phyloP scores from a whole-genome alignment of 139 green algal species.

The Micractinium conductrix region DNA sequence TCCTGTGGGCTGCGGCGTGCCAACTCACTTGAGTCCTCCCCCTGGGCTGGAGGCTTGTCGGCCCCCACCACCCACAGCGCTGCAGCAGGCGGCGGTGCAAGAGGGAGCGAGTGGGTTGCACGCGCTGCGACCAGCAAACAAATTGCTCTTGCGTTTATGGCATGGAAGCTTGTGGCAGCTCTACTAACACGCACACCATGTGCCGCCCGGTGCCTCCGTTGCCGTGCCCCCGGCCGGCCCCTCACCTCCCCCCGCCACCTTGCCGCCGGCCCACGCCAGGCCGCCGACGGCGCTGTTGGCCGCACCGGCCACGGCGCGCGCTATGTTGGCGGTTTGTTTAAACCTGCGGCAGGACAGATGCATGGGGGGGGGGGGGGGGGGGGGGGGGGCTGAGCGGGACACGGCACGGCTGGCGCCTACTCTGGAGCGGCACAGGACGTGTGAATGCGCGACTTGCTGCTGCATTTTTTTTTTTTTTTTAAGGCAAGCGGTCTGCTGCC shows the following conservation, averaged over 20 bases:
- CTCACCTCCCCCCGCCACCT: slow-evolving; percentile 32
- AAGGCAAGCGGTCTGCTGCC: neutral
- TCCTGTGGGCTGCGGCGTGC: too few species aligned
- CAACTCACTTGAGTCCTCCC: slow-evolving; percentile 17
- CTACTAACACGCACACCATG: neutral
- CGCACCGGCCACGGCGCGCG: neutral
- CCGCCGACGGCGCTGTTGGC: slow-evolving; percentile 25
- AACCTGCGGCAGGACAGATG: neutral
- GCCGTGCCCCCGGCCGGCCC: too few species aligned
- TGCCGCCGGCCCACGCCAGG: slow-evolving; percentile 26
- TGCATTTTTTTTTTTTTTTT: too few species aligned
- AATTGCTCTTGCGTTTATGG: neutral
- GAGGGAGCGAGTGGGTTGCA: neutral
- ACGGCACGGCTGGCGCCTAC: too few species aligned
- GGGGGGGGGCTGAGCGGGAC: neutral
- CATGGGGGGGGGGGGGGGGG: neutral
- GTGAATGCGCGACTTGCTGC: too few species aligned
- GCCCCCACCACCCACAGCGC: slow-evolving; percentile 29
- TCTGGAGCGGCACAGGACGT: too few species aligned
- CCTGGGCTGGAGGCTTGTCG: slow-evolving; percentile 24
- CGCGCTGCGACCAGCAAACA: too few species aligned
- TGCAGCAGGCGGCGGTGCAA: neutral
- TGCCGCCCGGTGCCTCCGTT: neutral
- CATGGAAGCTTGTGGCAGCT: neutral
- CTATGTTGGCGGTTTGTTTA: neutral